Percentiles rank a stretch among this genome's conserved stretches.
Conservation (phyloP, 2,329 filamentous ascomycete species). For the Paracorniculantispora psalliotae region DNA sequence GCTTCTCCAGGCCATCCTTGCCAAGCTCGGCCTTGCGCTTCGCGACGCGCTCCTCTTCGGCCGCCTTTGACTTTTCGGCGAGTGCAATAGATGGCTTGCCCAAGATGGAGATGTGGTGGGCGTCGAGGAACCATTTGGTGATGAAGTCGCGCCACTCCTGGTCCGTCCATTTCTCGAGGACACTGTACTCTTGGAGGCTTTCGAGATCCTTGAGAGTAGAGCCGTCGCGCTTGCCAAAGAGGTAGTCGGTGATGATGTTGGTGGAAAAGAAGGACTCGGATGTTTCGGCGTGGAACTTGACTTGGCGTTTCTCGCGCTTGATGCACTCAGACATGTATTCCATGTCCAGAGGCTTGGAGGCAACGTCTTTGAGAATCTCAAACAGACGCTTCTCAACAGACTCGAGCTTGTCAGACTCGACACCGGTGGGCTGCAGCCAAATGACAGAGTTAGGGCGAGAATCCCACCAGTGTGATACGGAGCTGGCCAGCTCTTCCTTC, state of each 20-base stretch:
- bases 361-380: constrained; percentile 75
- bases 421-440: constrained; percentile 79
- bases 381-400: constrained; percentile 83
- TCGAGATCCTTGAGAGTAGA: constrained; percentile 62
- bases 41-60: constrained; percentile 74
- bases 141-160: constrained; percentile 78
- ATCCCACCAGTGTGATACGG: constrained; percentile 74
- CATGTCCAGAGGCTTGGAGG: constrained; percentile 79
- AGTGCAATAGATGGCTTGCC: constrained; percentile 79
- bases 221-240: constrained; percentile 83
- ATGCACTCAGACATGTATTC: constrained; percentile 85
- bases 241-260: constrained; percentile 84
- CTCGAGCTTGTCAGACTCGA: constrained; percentile 78
- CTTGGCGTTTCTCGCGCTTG: constrained; percentile 70
- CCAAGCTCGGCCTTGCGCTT: constrained; percentile 76
- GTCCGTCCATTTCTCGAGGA: constrained; percentile 74
- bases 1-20: constrained; percentile 69
- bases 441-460: constrained; percentile 77
- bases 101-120: constrained; percentile 80
- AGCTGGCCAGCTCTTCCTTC: constrained; percentile 85
- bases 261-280: constrained; percentile 76
- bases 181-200: constrained; percentile 56
- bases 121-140: constrained; percentile 78
- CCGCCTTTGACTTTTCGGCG: constrained; percentile 72
- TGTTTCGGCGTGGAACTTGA: constrained; percentile 78